phyloP scores from a whole-genome alignment of 495 filamentous ascomycete genomes.

The Trichocladium uniseriatum region DNA sequence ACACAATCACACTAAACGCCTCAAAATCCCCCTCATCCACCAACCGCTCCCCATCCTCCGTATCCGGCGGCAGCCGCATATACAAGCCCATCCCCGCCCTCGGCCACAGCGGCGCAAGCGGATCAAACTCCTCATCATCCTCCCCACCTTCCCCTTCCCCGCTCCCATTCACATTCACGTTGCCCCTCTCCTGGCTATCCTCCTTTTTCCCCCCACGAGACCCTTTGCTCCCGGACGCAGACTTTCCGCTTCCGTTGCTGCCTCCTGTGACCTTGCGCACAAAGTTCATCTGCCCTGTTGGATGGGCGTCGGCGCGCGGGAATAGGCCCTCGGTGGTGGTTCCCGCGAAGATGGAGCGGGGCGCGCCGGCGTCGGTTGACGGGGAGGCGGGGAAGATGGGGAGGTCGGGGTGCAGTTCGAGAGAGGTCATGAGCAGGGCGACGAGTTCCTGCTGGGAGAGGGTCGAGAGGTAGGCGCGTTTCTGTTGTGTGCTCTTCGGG shows the following conservation, averaged over 20 bases:
- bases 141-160: conserved; percentile 1
- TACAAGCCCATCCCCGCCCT: conserved; percentile 51
- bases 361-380: neutral
- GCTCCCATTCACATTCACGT: too few relatives aligned
- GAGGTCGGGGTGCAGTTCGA: conserved; percentile 33
- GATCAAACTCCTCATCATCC: conserved; percentile 28
- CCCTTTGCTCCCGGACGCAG: too few relatives aligned
- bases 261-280: conserved; percentile 28
- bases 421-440: conserved; percentile 19
- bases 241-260: conserved; percentile 6
- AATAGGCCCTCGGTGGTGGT: conserved; percentile 31
- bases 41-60: conserved; percentile 36
- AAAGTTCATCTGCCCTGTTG: conserved; percentile 30
- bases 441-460: conserved; percentile 31
- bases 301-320: conserved; percentile 29
- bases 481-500: conserved; percentile 28
- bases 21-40: conserved; percentile 42
- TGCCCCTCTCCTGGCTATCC: conserved; percentile 11
- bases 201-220: conserved; percentile 9
- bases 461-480: conserved; percentile 32
- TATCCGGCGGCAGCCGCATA: conserved; percentile 33
- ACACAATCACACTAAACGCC: conserved; percentile 44
- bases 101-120: conserved; percentile 53
- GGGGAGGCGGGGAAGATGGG: conserved; percentile 32
- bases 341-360: conserved; percentile 24